Percentiles rank a stretch among this genome's conserved stretches.
Evolutionary conservation across 306 rosid genomes (phyloP).

Genomic region (Begonia fuchsioides): DNA sequence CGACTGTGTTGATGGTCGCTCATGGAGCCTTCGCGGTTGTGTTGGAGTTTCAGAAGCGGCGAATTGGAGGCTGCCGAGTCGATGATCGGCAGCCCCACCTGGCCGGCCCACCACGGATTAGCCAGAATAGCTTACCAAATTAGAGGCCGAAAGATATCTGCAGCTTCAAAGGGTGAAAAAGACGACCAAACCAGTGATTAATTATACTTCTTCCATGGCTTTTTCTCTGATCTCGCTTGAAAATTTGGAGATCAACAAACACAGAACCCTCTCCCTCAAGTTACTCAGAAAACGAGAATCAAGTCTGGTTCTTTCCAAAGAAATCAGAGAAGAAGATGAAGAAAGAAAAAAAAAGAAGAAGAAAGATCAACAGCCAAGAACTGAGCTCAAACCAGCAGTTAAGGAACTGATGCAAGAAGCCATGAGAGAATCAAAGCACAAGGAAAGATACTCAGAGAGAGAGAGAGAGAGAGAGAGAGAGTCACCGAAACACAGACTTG

Average conservation of each 20-base stretch:
- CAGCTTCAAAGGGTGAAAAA: too few relatives aligned
- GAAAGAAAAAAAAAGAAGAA: not conserved
- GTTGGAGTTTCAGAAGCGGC: not conserved
- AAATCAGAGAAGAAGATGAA: too few relatives aligned
- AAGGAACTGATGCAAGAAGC: constrained; percentile 1
- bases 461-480: constrained; percentile 1
- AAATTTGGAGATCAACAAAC: not conserved
- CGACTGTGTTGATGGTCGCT: not conserved
- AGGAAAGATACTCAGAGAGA: not conserved
- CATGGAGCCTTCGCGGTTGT: not conserved
- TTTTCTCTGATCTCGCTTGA: too few relatives aligned
- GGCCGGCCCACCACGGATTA: constrained; percentile 1
- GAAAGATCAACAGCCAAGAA: not conserved
- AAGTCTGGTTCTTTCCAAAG: too few relatives aligned
- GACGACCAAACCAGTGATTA: too few relatives aligned
- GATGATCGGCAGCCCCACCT: not conserved
- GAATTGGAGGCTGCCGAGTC: not conserved
- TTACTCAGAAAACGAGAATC: too few relatives aligned
- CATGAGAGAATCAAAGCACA: too few relatives aligned
- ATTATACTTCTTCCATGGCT: too few relatives aligned
- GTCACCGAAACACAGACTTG: not conserved
- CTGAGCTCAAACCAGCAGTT: not conserved
- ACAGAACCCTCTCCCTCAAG: too few relatives aligned
- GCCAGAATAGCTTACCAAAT: not conserved
- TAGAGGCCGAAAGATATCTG: too few relatives aligned